A percentile compares a stretch with the other conserved stretches of the same genome.
phyloP scores from a whole-genome alignment of 2,329 filamentous ascomycete genomes.

The Xylaria sp. region DNA sequence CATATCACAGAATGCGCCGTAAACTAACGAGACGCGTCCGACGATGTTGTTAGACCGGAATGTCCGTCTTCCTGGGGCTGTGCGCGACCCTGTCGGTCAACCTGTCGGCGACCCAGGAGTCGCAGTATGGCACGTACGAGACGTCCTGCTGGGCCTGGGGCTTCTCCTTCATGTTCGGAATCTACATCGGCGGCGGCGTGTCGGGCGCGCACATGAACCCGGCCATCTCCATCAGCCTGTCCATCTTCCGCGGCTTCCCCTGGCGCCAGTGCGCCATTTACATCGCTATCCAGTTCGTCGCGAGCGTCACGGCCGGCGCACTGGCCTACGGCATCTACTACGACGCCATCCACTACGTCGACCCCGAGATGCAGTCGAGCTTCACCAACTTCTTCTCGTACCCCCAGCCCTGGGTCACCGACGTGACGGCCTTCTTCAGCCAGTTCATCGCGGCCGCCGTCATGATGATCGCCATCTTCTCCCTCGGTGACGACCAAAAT shows the following conservation, averaged over 20 bases:
- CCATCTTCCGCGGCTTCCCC: slow-evolving; percentile 43
- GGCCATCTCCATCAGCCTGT: slow-evolving; percentile 40
- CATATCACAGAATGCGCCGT: too few relatives aligned
- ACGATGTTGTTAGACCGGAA: too few relatives aligned
- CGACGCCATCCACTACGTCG: slow-evolving; percentile 37
- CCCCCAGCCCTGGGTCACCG: slow-evolving; percentile 33
- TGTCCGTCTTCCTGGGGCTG: slow-evolving; percentile 33
- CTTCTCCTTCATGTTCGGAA: slow-evolving; percentile 37
- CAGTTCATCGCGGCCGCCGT: slow-evolving; percentile 41
- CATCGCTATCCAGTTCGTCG: slow-evolving; percentile 36
- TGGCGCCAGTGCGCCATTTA: slow-evolving; percentile 39
- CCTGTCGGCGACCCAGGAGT: slow-evolving; percentile 28
- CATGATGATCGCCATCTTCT: slow-evolving; percentile 42
- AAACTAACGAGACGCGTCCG: slow-evolving; percentile 1
- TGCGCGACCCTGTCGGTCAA: slow-evolving; percentile 33
- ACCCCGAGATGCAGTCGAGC: slow-evolving; percentile 34
- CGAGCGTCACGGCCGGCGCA: slow-evolving; percentile 34
- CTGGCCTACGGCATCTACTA: slow-evolving; percentile 38
- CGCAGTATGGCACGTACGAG: slow-evolving; percentile 32
- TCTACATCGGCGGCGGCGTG: slow-evolving; percentile 34
- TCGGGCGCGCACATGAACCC: slow-evolving; percentile 40
- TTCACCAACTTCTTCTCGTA: slow-evolving; percentile 40
- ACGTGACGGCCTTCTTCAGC: slow-evolving; percentile 38
- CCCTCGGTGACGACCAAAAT: slow-evolving; percentile 42
- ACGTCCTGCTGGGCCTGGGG: slow-evolving; percentile 38